Conservation (phyloP, 345 rosid genomes). For the Euclidium syriacum region DNA sequence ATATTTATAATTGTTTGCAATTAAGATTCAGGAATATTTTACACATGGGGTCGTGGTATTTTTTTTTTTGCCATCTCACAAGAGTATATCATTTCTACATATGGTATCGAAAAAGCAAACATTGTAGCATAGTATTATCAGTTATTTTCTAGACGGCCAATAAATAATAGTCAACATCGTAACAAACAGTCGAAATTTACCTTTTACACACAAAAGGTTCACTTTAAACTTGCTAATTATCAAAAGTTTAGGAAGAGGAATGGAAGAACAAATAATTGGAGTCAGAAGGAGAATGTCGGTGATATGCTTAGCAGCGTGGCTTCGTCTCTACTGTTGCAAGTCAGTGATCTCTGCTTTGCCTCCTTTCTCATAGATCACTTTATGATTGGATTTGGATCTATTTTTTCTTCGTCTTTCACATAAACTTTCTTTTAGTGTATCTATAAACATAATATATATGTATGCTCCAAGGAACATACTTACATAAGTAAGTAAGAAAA, state of each 20-base stretch:
- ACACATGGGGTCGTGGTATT: no score
- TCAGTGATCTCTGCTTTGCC: constrained; percentile 20
- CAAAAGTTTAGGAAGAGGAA: background rate
- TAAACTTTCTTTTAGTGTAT: background rate
- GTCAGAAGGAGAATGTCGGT: constrained; percentile 27
- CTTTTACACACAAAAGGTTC: background rate
- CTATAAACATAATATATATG: no score
- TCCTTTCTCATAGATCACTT: constrained; percentile 11
- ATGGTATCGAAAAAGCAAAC: background rate
- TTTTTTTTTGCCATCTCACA: no score
- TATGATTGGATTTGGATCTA: constrained; percentile 6
- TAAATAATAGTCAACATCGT: no score
- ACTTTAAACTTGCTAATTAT: background rate
- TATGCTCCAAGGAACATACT: no score
- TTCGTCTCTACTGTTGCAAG: constrained; percentile 13
- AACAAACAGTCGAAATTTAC: no score
- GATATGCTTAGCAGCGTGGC: constrained; percentile 27
- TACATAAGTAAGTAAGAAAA: no score
- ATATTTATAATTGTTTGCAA: no score
- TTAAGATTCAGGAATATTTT: no score
- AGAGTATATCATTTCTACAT: no score
- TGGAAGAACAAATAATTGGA: constrained; percentile 17
- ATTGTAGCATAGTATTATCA: background rate
- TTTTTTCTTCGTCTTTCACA: background rate
- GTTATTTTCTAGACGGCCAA: no score